Evolutionary conservation across 2,329 filamentous ascomycete genomes (phyloP).

Genomic region (Botrytis porri): DNA sequence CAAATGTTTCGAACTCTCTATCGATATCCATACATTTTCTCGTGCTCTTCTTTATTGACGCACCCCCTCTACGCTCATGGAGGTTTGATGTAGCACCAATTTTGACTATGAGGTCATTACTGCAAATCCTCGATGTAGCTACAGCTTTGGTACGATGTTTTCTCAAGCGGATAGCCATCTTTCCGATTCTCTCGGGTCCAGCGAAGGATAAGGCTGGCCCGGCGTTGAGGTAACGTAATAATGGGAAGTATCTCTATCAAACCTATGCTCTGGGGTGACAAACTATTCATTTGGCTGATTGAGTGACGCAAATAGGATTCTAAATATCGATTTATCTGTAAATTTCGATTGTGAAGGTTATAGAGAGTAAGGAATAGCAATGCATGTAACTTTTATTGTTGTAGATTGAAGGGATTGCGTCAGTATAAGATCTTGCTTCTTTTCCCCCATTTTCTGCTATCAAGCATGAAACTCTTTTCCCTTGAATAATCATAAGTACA

Average conservation of each 20-base stretch:
- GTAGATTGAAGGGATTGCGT: neutral
- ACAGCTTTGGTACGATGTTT: neutral
- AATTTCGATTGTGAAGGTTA: neutral
- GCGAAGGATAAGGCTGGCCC: constrained; percentile 8
- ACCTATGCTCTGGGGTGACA: neutral
- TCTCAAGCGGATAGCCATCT: neutral
- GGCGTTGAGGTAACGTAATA: neutral
- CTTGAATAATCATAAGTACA: neutral
- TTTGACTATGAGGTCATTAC: neutral
- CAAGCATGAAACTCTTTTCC: neutral
- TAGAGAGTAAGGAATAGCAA: neutral
- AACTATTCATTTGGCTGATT: neutral
- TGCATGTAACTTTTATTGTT: neutral
- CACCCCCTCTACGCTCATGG: neutral
- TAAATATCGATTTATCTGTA: neutral
- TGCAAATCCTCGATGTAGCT: neutral
- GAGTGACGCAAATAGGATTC: neutral
- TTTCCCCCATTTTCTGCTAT: neutral
- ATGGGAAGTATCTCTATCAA: neutral
- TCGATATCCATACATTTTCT: neutral
- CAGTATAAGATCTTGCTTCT: neutral
- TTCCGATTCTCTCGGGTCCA: neutral
- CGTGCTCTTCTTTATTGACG: neutral
- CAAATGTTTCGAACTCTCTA: neutral
- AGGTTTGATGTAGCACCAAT: neutral